A percentile compares a stretch with the other conserved stretches of the same genome.
These are phyloP conservation scores for Metrosideros polymorpha DNA, from an alignment of 441 rosid species.

Conservation along the genomic window DNA sequence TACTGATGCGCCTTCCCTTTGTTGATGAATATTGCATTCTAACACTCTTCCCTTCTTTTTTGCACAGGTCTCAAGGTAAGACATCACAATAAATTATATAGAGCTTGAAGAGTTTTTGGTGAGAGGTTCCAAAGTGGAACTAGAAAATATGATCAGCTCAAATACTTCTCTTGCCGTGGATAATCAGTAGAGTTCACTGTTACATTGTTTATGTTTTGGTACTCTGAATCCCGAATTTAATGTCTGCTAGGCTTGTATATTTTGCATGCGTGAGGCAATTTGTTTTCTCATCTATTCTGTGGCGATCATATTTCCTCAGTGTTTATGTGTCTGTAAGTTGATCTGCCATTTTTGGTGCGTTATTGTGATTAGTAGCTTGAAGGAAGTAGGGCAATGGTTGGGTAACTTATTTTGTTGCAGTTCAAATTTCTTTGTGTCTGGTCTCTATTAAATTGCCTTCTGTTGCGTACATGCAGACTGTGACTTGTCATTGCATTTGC, in stretches of 20 bases:
- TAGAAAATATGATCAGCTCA: background rate
- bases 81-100: slow-evolving; percentile 6
- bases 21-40: background rate
- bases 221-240: background rate
- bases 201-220: background rate
- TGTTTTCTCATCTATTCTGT: background rate
- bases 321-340: background rate
- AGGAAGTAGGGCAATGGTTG: background rate
- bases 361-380: background rate
- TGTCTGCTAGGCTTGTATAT: background rate
- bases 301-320: background rate
- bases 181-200: background rate
- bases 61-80: slow-evolving; percentile 58
- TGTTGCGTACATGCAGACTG: background rate
- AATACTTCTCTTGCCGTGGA: background rate
- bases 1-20: slow-evolving; percentile 1
- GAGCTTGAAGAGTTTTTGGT: background rate
- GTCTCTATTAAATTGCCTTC: background rate
- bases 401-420: background rate
- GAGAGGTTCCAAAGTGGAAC: background rate
- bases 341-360: background rate
- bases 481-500: background rate
- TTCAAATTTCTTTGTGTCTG: background rate
- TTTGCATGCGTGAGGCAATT: background rate
- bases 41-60: background rate